phyloP scores from a whole-genome alignment of 2,329 filamentous ascomycete genomes.

The Nigrospora oryzae region DNA sequence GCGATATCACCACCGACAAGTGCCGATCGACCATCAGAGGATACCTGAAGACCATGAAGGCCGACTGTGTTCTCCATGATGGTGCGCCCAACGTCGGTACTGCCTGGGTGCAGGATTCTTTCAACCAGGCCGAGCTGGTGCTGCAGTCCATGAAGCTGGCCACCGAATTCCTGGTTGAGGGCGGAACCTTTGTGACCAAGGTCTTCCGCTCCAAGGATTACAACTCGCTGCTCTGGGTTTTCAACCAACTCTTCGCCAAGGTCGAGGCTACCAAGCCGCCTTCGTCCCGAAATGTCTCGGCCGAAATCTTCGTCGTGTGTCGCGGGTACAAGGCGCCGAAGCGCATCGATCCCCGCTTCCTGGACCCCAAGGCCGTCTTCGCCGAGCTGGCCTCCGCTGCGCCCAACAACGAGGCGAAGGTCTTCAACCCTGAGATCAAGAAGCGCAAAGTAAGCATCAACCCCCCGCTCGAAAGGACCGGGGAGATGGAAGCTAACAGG shows the following conservation, averaged over 20 bases:
- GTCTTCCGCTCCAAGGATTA: slow-evolving; percentile 97
- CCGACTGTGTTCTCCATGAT: slow-evolving; percentile 91
- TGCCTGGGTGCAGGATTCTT: slow-evolving; percentile 96
- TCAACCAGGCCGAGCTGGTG: slow-evolving; percentile 90
- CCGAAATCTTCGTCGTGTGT: slow-evolving; percentile 98
- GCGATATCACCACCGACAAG: slow-evolving; percentile 96
- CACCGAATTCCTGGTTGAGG: slow-evolving; percentile 82
- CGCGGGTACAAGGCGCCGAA: slow-evolving; percentile 93
- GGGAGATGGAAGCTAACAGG: no score
- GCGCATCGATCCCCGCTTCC: slow-evolving; percentile 81
- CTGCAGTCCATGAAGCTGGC: slow-evolving; percentile 88
- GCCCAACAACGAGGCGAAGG: slow-evolving; percentile 94
- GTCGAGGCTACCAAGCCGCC: slow-evolving; percentile 97
- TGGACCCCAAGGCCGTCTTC: slow-evolving; percentile 85
- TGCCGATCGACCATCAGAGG: slow-evolving; percentile 82
- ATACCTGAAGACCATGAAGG: slow-evolving; percentile 93
- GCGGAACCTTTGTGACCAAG: slow-evolving; percentile 93
- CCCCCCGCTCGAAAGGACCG: no score
- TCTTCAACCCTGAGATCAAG: slow-evolving; percentile 95
- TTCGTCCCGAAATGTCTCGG: slow-evolving; percentile 89
- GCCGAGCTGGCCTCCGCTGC: slow-evolving; percentile 79
- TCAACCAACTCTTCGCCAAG: slow-evolving; percentile 91
- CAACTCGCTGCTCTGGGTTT: slow-evolving; percentile 91
- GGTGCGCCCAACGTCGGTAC: slow-evolving; percentile 97
- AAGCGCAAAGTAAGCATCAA: slow-evolving; percentile 68